Conservation (phyloP, 805 yeast genomes). For the Wickerhamomyces kurtzmanii region DNA sequence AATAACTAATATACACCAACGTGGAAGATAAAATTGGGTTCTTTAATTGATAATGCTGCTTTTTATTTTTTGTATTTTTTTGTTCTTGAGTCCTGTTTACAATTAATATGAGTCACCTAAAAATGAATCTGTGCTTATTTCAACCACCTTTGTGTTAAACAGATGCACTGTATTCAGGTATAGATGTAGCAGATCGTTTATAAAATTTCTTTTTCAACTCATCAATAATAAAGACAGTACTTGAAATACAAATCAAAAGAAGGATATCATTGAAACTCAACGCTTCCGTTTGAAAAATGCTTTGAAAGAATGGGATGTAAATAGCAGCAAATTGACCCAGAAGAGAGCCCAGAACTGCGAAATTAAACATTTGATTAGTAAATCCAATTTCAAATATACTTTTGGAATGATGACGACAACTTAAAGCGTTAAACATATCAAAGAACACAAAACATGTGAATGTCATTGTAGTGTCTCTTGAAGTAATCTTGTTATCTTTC, state of each 20-base stretch:
- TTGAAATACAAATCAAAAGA: conserved; percentile 52
- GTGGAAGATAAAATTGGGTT: too few species aligned
- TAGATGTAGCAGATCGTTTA: conserved; percentile 5
- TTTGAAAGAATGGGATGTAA: conserved; percentile 87
- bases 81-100: too few species aligned
- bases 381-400: conserved; percentile 77
- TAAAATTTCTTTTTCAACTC: conserved; percentile 56
- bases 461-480: conserved; percentile 98
- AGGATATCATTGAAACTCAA: conserved; percentile 60
- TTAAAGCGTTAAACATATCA: conserved; percentile 94
- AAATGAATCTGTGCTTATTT: too few species aligned
- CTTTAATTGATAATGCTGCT: too few species aligned
- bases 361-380: conserved; percentile 82
- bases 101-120: too few species aligned
- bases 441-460: conserved; percentile 93
- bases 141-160: conserved; percentile 8
- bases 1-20: too few species aligned
- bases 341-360: conserved; percentile 82
- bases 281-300: conserved; percentile 92
- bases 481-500: conserved; percentile 74
- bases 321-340: conserved; percentile 90
- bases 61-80: too few species aligned
- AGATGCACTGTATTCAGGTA: conserved; percentile 11
- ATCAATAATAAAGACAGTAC: conserved; percentile 80
- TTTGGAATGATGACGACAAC: conserved; percentile 84